phyloP scores from a whole-genome alignment of 1,139 yeast species.

The Candida mesenterica region DNA sequence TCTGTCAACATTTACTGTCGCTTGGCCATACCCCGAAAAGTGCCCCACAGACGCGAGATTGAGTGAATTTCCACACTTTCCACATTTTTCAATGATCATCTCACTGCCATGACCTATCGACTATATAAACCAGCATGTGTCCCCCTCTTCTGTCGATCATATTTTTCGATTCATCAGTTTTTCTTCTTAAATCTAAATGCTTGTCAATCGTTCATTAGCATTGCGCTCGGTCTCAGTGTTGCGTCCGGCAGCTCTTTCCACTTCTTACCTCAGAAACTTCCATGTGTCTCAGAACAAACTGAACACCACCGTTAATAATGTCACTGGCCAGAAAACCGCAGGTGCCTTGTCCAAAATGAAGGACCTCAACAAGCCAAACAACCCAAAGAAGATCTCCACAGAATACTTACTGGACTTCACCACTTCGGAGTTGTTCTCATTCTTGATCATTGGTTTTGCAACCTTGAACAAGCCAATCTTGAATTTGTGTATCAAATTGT shows the following conservation, averaged over 20 bases:
- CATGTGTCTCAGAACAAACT: slow-evolving; percentile 21
- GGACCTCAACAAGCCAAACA: neutral
- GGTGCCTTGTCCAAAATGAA: neutral
- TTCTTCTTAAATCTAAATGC: neutral
- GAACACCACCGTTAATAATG: slow-evolving; percentile 14
- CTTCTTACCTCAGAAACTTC: slow-evolving; percentile 9
- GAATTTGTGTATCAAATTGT: slow-evolving; percentile 58
- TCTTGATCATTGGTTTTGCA: slow-evolving; percentile 64
- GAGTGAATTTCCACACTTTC: no score
- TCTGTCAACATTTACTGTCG: no score
- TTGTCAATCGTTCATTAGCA: neutral
- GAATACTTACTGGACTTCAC: slow-evolving; percentile 37
- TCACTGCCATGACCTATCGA: no score
- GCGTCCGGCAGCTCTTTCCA: neutral
- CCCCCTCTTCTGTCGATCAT: neutral
- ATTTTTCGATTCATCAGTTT: neutral
- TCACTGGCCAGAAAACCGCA: slow-evolving; percentile 5
- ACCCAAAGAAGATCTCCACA: slow-evolving; percentile 9
- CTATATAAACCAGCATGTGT: neutral
- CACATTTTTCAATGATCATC: no score
- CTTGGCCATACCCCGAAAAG: no score
- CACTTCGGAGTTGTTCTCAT: slow-evolving; percentile 52
- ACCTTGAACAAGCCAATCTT: slow-evolving; percentile 63
- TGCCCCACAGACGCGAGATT: no score
- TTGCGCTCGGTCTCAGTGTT: neutral